phyloP scores from a whole-genome alignment of 225 moss, liverwort and hornwort species.

The Pleurozium schreberi region DNA sequence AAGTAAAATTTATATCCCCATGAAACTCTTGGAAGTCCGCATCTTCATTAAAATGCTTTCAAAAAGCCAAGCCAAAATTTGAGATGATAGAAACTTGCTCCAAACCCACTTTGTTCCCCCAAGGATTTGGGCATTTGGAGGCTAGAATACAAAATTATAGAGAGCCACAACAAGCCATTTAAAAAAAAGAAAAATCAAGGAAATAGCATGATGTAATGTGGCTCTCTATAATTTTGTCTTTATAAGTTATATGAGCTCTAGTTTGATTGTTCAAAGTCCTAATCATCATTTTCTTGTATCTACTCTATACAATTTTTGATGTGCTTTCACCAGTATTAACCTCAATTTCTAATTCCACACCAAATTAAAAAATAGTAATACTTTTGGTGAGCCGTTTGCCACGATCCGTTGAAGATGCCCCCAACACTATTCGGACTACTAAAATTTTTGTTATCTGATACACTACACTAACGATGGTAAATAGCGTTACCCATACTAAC shows the following conservation, averaged over 20 bases:
- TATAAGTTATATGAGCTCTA: neutral
- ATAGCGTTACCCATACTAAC: too few species aligned
- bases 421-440: too few species aligned
- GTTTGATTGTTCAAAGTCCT: too few species aligned
- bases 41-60: neutral
- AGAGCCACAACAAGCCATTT: neutral
- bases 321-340: accelerated
- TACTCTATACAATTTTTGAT: neutral
- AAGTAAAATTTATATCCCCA: neutral
- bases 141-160: neutral
- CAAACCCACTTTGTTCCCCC: neutral
- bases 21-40: accelerated
- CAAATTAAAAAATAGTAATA: neutral
- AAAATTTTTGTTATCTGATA: too few species aligned
- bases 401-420: neutral
- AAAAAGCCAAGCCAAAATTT: neutral
- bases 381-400: neutral
- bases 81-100: neutral
- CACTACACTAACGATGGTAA: too few species aligned
- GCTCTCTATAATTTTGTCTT: neutral
- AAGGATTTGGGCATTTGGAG: neutral
- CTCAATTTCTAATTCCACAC: neutral
- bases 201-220: neutral
- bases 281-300: neutral
- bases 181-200: neutral